A percentile compares a stretch with the other conserved stretches of the same genome.
phyloP scores from a whole-genome alignment of 1,284 basidiomycete genomes.

The Cutaneotrichosporon dermatis region DNA sequence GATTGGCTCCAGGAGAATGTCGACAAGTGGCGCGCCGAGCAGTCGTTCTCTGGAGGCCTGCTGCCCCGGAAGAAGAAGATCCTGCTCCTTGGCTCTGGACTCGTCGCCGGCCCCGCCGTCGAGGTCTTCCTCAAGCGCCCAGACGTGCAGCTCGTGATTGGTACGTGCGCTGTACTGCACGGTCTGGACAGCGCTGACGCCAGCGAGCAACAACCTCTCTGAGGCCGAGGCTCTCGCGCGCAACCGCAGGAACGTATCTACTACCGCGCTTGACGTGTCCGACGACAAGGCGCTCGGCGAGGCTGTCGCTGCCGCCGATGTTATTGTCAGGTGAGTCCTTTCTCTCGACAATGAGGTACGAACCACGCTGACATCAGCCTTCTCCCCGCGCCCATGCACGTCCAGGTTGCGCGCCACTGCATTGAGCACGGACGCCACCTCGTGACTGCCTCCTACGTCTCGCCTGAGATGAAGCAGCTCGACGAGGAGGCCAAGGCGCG shows the following conservation, averaged over 20 bases:
- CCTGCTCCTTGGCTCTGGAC: slow-evolving; percentile 81
- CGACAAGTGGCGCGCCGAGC: slow-evolving; percentile 45
- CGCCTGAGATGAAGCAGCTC: slow-evolving; percentile 68
- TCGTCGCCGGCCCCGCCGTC: slow-evolving; percentile 81
- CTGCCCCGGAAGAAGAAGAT: slow-evolving; percentile 60
- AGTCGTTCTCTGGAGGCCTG: neutral
- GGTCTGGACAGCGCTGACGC: neutral
- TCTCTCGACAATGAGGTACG: too few relatives aligned
- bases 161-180: slow-evolving; percentile 48
- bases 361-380: slow-evolving; percentile 50
- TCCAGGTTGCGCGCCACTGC: slow-evolving; percentile 69
- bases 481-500: slow-evolving; percentile 63
- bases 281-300: slow-evolving; percentile 55
- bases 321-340: slow-evolving; percentile 38
- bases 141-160: slow-evolving; percentile 67
- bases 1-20: slow-evolving; percentile 60
- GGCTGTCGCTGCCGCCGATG: slow-evolving; percentile 59
- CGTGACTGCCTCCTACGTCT: slow-evolving; percentile 89
- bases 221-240: slow-evolving; percentile 60
- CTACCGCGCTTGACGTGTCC: slow-evolving; percentile 61
- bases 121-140: slow-evolving; percentile 60
- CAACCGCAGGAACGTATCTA: slow-evolving; percentile 59
- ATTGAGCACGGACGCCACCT: slow-evolving; percentile 71
- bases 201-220: slow-evolving; percentile 66
- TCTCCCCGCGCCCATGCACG: slow-evolving; percentile 74